Base-by-base conservation (phyloP, 768 basidiomycete species). In the Hemileccinum impolitum region DNA sequence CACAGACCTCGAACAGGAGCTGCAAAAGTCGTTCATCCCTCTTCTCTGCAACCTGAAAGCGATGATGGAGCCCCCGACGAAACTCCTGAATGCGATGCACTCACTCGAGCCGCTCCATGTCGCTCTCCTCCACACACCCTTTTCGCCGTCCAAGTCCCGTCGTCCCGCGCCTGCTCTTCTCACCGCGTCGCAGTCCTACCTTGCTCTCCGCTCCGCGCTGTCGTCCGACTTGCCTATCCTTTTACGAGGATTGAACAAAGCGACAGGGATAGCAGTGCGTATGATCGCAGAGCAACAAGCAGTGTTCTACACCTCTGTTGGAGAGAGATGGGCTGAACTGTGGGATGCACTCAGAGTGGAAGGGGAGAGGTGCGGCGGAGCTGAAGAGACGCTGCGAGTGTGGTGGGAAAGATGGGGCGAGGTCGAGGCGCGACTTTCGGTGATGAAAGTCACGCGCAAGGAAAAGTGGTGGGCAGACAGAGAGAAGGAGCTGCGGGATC, bases 311-410 rank as follows among this genome's bases (percentile, higher is more conserved):
- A 51, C 64, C 14, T 78, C 78, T 34, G 76, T 87, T 6, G 73
- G 77, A 37, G 79, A 80, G 43, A 71, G 77, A 25, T 92, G 90
- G 90, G 76, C 73, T 2, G 83, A 82, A n/a, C 68, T 92, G n/a
- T 92, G 90, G 90, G 86, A 90, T 51, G 87, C 85, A 61, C 67
- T 87, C n/a, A 71, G 77, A 10, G 81, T 85, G 4, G 86, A 87
- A 17, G 84, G 82, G 2, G 84, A 86, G 69, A 65, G 77, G 70
- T 84, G 84, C 52, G 81, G 77, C 1, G 84, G 81, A 7, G 75
- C 76, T 6, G 76, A 74, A 9, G 89, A 90, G 71, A 91, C 90
- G 18, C 60, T 82, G 23, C 72, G 72, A 0, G 85, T 90, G 10
- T 92, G 90, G 89, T 72, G 74, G 60, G 70, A 72, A 34, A 71